Evolutionary conservation across 2,329 filamentous ascomycete species (phyloP).

Genomic region (Diaporthe sp.): DNA sequence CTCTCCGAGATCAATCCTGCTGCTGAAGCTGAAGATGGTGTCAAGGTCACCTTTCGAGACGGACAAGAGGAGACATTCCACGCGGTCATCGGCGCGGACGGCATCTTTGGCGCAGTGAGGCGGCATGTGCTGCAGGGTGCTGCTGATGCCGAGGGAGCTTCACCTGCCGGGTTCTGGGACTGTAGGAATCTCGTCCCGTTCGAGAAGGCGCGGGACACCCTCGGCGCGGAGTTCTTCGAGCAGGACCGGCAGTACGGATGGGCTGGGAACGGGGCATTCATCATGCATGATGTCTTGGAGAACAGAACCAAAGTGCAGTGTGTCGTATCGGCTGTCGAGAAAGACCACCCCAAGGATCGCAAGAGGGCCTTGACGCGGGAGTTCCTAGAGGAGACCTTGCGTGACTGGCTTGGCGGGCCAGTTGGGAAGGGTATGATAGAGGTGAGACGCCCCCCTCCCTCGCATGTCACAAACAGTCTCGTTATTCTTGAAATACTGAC

Average conservation of each 20-base stretch:
- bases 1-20: slow-evolving; percentile 35
- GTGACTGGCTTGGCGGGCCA: slow-evolving; percentile 35
- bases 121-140: slow-evolving; percentile 41
- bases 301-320: slow-evolving; percentile 43
- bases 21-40: not conserved
- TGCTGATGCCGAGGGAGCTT: slow-evolving; percentile 34
- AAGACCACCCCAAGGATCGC: slow-evolving; percentile 34
- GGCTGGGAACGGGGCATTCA: slow-evolving; percentile 42
- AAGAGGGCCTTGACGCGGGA: slow-evolving; percentile 39
- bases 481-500: not conserved
- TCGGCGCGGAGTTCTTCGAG: slow-evolving; percentile 41
- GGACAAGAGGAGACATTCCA: slow-evolving; percentile 41
- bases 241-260: slow-evolving; percentile 43
- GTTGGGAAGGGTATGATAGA: slow-evolving; percentile 38
- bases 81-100: slow-evolving; percentile 46
- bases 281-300: slow-evolving; percentile 43
- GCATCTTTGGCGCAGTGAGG: slow-evolving; percentile 44
- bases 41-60: slow-evolving; percentile 42
- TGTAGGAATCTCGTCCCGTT: slow-evolving; percentile 41
- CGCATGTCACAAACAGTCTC: not conserved
- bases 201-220: slow-evolving; percentile 37
- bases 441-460: not conserved
- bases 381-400: slow-evolving; percentile 28
- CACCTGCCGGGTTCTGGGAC: slow-evolving; percentile 42
- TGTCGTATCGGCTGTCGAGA: slow-evolving; percentile 42